Evolutionary conservation across 2,329 filamentous ascomycete species (phyloP).

Genomic region (Botryosphaeria dothidea): DNA sequence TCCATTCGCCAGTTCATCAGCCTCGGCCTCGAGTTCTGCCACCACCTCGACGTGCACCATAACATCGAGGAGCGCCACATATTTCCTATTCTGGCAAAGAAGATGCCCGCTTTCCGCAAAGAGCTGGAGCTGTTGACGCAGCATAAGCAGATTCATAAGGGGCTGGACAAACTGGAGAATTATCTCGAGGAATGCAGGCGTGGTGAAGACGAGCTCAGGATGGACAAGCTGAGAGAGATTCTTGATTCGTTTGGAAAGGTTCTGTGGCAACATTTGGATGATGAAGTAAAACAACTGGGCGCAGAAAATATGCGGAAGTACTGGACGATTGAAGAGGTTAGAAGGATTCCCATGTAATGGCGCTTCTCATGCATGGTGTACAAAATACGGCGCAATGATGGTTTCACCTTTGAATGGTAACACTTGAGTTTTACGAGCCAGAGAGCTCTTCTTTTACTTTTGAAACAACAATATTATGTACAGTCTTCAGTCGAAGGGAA

Average conservation of each 20-base stretch:
- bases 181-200: constrained; percentile 65
- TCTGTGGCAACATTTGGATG: constrained; percentile 79
- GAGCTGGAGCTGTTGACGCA: constrained; percentile 70
- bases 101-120: constrained; percentile 75
- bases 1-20: constrained; percentile 69
- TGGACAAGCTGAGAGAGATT: constrained; percentile 63
- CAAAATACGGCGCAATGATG: not conserved
- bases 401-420: too few species aligned
- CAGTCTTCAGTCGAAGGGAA: not conserved
- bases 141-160: constrained; percentile 76
- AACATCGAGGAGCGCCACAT: constrained; percentile 79
- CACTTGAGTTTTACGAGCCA: too few species aligned
- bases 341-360: constrained; percentile 64
- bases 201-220: constrained; percentile 62
- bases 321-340: constrained; percentile 77
- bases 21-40: constrained; percentile 68
- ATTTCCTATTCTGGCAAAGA: constrained; percentile 74
- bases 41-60: constrained; percentile 75
- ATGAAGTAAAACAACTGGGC: constrained; percentile 75
- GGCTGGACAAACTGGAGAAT: constrained; percentile 65
- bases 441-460: too few species aligned
- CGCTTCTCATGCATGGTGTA: not conserved
- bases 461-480: too few species aligned
- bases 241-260: constrained; percentile 80
- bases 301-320: constrained; percentile 87